phyloP scores from a whole-genome alignment of 345 rosid species.

The Erysimum cheiranthoides region DNA sequence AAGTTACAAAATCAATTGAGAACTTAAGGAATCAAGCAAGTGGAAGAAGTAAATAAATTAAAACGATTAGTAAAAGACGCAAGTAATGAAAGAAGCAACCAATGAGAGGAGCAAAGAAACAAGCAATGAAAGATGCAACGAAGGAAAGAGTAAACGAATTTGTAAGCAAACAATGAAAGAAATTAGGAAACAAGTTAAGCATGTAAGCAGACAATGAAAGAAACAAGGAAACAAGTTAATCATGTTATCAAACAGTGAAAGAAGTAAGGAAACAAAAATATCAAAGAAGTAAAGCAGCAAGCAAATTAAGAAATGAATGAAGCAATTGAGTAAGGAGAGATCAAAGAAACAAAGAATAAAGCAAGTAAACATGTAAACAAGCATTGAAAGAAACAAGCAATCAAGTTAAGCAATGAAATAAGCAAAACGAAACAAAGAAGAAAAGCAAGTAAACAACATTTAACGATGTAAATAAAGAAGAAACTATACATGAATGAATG shows the following conservation, averaged over 20 bases:
- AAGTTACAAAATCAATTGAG: too few species aligned
- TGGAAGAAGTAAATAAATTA: too few species aligned
- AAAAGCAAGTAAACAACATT: neutral
- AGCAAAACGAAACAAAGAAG: neutral
- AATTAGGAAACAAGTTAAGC: neutral
- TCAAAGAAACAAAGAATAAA: too few species aligned
- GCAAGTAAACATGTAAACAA: too few species aligned
- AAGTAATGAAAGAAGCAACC: too few species aligned
- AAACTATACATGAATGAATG: neutral
- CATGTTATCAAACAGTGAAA: neutral
- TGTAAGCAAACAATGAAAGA: neutral
- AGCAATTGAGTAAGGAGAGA: too few species aligned
- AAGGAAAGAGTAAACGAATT: neutral
- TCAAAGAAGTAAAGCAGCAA: too few species aligned
- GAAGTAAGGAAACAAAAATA: too few species aligned
- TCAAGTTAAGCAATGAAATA: neutral
- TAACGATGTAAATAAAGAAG: neutral
- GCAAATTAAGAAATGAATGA: too few species aligned
- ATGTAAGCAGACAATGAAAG: neutral
- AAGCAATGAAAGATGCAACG: neutral
- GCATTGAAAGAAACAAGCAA: neutral
- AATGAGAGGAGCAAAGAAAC: too few species aligned
- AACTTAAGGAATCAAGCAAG: too few species aligned
- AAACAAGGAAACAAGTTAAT: neutral
- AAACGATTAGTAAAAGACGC: too few species aligned